Percentiles rank a stretch among this genome's conserved stretches.
phyloP scores from a whole-genome alignment of 148 eudicot genomes.

The Dysphania ambrosioides region DNA sequence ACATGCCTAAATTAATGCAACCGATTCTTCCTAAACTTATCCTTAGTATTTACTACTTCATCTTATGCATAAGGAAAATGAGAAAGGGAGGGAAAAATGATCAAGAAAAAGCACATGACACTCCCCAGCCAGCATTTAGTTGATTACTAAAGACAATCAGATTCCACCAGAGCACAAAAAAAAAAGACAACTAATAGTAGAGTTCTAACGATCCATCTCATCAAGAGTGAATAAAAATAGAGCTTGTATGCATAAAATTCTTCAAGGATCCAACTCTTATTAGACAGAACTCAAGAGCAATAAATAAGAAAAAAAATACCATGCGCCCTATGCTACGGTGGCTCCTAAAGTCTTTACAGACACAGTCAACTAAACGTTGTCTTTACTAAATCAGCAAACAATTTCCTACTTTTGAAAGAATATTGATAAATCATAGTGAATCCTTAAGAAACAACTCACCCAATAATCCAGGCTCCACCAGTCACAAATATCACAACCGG shows the following conservation, averaged over 20 bases:
- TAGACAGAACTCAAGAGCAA: not conserved
- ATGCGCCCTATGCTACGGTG: not conserved
- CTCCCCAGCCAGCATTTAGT: not conserved
- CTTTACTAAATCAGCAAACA: not conserved
- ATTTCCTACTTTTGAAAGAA: not conserved
- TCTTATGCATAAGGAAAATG: no score
- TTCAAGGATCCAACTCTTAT: not conserved
- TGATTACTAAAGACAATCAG: not conserved
- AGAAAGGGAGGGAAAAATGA: no score
- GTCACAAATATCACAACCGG: constrained; percentile 90
- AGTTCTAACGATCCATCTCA: not conserved
- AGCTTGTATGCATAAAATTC: not conserved
- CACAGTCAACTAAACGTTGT: not conserved
- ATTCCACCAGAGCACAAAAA: not conserved
- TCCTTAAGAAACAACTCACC: constrained; percentile 50
- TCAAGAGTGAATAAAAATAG: not conserved
- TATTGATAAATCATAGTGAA: not conserved
- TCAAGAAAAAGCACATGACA: not conserved
- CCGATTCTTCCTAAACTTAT: no score
- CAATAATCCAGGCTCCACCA: constrained; percentile 99
- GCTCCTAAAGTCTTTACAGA: not conserved
- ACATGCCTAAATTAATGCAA: no score
- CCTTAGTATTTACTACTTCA: no score
- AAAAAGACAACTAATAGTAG: not conserved
- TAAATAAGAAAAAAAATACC: not conserved